Evolutionary conservation across 2,329 filamentous ascomycete genomes (phyloP), one percentile per base, ranked within the genome.

Genomic region (Camillea tinctor): DNA sequence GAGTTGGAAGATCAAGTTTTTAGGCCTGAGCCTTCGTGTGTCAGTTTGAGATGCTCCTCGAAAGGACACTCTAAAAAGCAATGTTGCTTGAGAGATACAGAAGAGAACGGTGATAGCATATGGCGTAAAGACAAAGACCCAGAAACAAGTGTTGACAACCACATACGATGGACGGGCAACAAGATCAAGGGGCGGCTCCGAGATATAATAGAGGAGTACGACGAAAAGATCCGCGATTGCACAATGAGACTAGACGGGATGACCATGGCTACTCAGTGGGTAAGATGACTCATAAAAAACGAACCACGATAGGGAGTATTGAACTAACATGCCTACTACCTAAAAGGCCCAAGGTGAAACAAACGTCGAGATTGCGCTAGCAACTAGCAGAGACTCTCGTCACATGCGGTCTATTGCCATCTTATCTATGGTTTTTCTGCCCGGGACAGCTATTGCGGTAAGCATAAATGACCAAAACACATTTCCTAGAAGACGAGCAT

Each of bases 221-320:
- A 73, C 1, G 69, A 73, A 1, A 73, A 70, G 52, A 71, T 73
- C 2, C 58, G 68, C 36, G 71, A 74, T 6, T 75, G 71, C 30
- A 68, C 67, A 0, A 74, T 75, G 71, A 64, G 71, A n/a, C 51
- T 75, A 1, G 73, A 75, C 15, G 72, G 71, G 2, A 74, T 75
- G 71, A 65, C 68, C 6, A 73, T 75, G 68, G 68, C 73, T 15
- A 75, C 70, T 2, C 72, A 75, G 69, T 74, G 70, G 72, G 73
- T 74, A 26, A 26, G 66, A 48, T 66, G 51, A 9, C 6, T 24
- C 17, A 54, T 40, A 8, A 8, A 40, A 40, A 17, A 17, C n/a
- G 36, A 13, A 17, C 4, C 6, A 40, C 4, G 15, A 3, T 13
- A 13, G 15, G 36, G 9, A 17, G 36, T 4, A 3, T 13, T 5